A percentile compares a stretch with the other conserved stretches of the same genome.
Conservation (phyloP, 2,329 filamentous ascomycete genomes). For the Septoria petroselini region DNA sequence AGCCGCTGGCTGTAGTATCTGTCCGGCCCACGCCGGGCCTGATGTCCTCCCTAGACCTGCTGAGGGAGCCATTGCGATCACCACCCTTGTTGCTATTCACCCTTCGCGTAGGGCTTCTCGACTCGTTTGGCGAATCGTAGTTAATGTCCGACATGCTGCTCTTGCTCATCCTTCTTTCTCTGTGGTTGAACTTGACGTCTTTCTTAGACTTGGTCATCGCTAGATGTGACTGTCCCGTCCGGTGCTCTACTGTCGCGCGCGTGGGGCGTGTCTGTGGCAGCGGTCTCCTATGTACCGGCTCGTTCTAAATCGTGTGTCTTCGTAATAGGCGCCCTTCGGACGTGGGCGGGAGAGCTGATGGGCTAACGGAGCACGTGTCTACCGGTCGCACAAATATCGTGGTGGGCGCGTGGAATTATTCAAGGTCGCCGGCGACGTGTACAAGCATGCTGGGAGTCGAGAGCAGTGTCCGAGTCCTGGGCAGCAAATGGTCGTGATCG, state of each 20-base stretch:
- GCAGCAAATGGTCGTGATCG: neutral
- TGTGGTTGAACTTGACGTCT: conserved; percentile 60
- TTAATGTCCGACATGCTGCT: conserved; percentile 59
- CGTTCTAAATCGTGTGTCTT: conserved; percentile 1
- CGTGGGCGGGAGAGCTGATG: conserved; percentile 12
- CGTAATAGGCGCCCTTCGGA: conserved; percentile 7
- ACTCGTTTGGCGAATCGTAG: conserved; percentile 31
- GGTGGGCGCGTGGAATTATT: neutral
- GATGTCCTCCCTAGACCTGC: conserved; percentile 25
- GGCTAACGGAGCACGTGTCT: conserved; percentile 12
- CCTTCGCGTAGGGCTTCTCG: conserved; percentile 27
- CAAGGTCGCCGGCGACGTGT: neutral
- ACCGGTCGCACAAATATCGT: conserved; percentile 5
- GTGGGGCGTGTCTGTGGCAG: neutral
- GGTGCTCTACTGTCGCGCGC: neutral
- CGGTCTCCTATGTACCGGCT: neutral
- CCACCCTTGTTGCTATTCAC: conserved; percentile 53
- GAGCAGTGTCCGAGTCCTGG: neutral
- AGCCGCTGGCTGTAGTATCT: conserved; percentile 34
- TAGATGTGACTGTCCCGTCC: neutral
- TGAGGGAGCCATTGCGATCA: conserved; percentile 42
- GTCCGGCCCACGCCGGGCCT: conserved; percentile 28
- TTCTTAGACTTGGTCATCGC: conserved; percentile 54
- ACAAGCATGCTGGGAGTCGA: neutral
- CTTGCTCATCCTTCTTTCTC: conserved; percentile 53